phyloP scores from a whole-genome alignment of 768 basidiomycete genomes.

The Rhizopogon vulgaris region DNA sequence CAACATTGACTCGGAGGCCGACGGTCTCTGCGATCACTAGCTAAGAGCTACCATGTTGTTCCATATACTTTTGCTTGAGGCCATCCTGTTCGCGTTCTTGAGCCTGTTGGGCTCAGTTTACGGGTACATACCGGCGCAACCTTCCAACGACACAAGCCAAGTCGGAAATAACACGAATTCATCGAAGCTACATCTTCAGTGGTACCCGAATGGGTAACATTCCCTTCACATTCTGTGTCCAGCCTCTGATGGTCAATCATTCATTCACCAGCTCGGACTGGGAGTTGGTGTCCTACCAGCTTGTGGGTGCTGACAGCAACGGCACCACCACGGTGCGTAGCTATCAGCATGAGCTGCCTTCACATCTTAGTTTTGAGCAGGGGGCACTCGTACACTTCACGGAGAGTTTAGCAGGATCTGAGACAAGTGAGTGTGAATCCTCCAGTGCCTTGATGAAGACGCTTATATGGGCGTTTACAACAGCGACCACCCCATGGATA shows the following conservation, averaged over 20 bases:
- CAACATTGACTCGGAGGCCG: conserved; percentile 6
- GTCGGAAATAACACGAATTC: conserved; percentile 49
- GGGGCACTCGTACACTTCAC: conserved; percentile 84
- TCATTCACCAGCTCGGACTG: conserved; percentile 36
- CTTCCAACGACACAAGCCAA: conserved; percentile 59
- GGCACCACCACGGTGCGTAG: conserved; percentile 51
- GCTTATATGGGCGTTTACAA: conserved; percentile 10
- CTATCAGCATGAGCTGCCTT: neutral
- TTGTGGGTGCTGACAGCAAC: conserved; percentile 41
- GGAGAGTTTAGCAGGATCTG: conserved; percentile 46
- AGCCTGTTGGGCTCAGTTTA: conserved; percentile 7
- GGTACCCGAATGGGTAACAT: conserved; percentile 49
- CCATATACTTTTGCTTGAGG: neutral
- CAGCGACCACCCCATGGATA: conserved; percentile 83
- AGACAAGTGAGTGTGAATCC: conserved; percentile 34
- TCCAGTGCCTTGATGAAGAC: neutral
- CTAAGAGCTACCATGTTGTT: conserved; percentile 11
- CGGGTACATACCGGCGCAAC: conserved; percentile 67
- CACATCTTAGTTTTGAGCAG: conserved; percentile 26
- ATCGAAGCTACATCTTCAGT: conserved; percentile 54
- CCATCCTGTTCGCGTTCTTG: conserved; percentile 5
- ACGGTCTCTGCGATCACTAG: neutral
- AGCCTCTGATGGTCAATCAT: conserved; percentile 6
- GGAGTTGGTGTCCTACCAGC: conserved; percentile 55
- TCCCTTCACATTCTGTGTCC: neutral